Conservation (phyloP, 352 stramenopile genomes). For the Globisporangium nodosum region DNA sequence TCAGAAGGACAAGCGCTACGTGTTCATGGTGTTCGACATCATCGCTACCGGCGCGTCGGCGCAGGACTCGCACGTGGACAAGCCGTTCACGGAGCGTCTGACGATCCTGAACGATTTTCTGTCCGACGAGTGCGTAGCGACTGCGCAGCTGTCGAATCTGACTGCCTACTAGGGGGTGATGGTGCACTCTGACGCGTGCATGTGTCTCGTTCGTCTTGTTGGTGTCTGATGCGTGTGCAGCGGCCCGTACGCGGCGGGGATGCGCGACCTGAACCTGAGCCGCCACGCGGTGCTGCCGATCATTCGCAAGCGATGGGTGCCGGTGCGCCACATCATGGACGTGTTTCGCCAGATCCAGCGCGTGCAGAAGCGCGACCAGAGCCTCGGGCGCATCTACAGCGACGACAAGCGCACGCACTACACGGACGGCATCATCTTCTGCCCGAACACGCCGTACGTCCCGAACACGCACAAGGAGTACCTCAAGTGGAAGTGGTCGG, state of each 20-base stretch:
- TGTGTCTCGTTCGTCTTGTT: neutral
- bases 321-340: slow-evolving; percentile 72
- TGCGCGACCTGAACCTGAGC: slow-evolving; percentile 62
- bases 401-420: slow-evolving; percentile 85
- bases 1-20: slow-evolving; percentile 73
- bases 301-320: slow-evolving; percentile 82
- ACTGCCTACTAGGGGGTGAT: neutral
- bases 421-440: slow-evolving; percentile 89
- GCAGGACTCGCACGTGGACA: slow-evolving; percentile 74
- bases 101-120: slow-evolving; percentile 80
- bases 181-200: neutral
- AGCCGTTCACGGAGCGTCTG: slow-evolving; percentile 74
- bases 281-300: slow-evolving; percentile 65
- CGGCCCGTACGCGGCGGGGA: slow-evolving; percentile 57
- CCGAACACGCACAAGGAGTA: slow-evolving; percentile 85
- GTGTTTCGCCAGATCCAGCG: slow-evolving; percentile 82
- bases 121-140: slow-evolving; percentile 64
- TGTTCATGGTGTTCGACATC: slow-evolving; percentile 91
- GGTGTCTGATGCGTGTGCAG: slow-evolving; percentile 17
- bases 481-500: slow-evolving; percentile 91
- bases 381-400: slow-evolving; percentile 69
- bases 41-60: slow-evolving; percentile 67
- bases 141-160: neutral
- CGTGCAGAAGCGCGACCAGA: slow-evolving; percentile 72
- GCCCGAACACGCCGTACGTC: slow-evolving; percentile 81